Conservation (phyloP, 1,284 basidiomycete species). For the Moesziomyces globuligerus region DNA sequence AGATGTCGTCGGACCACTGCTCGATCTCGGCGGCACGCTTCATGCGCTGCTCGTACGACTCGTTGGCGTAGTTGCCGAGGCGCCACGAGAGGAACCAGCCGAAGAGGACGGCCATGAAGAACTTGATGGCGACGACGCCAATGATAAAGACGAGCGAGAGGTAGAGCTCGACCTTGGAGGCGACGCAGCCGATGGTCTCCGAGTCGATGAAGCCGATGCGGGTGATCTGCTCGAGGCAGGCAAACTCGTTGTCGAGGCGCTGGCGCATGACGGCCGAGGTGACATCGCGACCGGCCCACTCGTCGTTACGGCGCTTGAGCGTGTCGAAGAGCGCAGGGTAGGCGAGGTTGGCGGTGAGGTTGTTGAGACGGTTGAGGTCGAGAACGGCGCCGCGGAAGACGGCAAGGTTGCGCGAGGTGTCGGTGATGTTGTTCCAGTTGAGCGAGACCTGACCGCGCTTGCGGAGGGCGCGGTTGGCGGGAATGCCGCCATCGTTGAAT, state of each 20-base stretch:
- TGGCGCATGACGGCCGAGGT: constrained; percentile 82
- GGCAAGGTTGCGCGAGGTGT: constrained; percentile 79
- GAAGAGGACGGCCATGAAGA: constrained; percentile 95
- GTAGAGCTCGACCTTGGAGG: constrained; percentile 92
- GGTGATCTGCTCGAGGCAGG: constrained; percentile 85
- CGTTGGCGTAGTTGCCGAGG: constrained; percentile 90
- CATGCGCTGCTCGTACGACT: constrained; percentile 95
- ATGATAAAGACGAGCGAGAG: constrained; percentile 96
- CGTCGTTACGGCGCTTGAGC: constrained; percentile 77
- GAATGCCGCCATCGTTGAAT: constrained; percentile 41
- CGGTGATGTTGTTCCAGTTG: constrained; percentile 84
- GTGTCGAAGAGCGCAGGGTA: constrained; percentile 85
- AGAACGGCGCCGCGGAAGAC: constrained; percentile 92
- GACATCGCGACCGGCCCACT: constrained; percentile 84
- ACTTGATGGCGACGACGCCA: constrained; percentile 93
- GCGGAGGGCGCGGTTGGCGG: constrained; percentile 26
- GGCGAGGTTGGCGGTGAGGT: constrained; percentile 79
- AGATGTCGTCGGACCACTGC: constrained; percentile 95
- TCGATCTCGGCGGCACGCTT: constrained; percentile 90
- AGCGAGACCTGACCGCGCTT: constrained; percentile 88
- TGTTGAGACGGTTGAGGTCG: constrained; percentile 83
- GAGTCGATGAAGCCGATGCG: constrained; percentile 94
- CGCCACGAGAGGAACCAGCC: constrained; percentile 96
- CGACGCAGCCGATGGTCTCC: constrained; percentile 92
- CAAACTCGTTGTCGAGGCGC: constrained; percentile 74